These are phyloP conservation scores for Neonectria hederae DNA, from an alignment of 2,329 filamentous ascomycete genomes.

Conservation along the genomic window DNA sequence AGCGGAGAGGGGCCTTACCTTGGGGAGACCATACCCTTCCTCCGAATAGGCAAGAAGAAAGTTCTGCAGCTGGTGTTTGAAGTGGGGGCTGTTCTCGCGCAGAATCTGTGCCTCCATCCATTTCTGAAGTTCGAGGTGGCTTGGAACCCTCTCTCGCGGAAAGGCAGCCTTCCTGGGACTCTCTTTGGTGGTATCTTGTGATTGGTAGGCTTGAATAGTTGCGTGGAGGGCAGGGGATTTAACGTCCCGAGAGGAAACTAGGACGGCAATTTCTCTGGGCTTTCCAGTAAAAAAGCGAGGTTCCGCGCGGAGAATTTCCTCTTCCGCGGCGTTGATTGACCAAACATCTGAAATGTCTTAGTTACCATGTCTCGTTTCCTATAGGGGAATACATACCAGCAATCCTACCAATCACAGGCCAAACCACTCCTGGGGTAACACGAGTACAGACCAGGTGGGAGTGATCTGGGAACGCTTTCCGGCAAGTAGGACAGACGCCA, in stretches of 20 bases:
- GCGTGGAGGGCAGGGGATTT: slow-evolving; percentile 52
- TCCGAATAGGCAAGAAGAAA: slow-evolving; percentile 51
- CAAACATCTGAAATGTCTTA: slow-evolving; percentile 49
- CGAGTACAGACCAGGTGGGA: slow-evolving; percentile 53
- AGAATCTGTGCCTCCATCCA: slow-evolving; percentile 53
- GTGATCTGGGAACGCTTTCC: slow-evolving; percentile 53
- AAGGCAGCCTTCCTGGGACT: slow-evolving; percentile 50
- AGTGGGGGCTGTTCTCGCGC: slow-evolving; percentile 45
- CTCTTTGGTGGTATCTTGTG: slow-evolving; percentile 44
- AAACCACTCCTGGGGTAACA: slow-evolving; percentile 49
- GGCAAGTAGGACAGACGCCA: slow-evolving; percentile 54
- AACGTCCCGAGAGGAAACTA: slow-evolving; percentile 46
- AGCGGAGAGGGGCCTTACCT: slow-evolving; percentile 46
- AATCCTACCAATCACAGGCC: slow-evolving; percentile 51
- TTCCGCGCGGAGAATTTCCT: slow-evolving; percentile 46
- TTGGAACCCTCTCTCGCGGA: slow-evolving; percentile 50
- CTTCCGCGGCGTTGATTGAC: slow-evolving; percentile 48
- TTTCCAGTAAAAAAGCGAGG: slow-evolving; percentile 51
- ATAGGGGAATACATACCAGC: slow-evolving; percentile 47
- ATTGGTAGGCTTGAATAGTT: slow-evolving; percentile 50
- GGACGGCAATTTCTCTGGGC: slow-evolving; percentile 49
- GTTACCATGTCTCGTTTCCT: slow-evolving; percentile 37
- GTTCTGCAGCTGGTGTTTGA: slow-evolving; percentile 48
- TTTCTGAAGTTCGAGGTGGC: slow-evolving; percentile 45
- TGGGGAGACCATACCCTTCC: slow-evolving; percentile 50